phyloP scores from a whole-genome alignment of 208 protist species.

The Wallacemonas rigidus region DNA sequence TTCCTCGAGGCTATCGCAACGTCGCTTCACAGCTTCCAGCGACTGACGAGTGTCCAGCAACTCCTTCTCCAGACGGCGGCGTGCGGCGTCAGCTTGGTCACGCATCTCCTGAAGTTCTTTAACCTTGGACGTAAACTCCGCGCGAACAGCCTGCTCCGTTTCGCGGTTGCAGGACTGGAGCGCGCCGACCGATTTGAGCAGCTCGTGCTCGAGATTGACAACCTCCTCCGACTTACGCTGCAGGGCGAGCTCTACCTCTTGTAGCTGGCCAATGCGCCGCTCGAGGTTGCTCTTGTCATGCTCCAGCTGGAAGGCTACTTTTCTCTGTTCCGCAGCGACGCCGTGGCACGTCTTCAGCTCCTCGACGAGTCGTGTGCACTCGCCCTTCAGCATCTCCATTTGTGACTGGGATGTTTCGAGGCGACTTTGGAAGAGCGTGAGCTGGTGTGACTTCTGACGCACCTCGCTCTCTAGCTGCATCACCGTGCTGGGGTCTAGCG shows the following conservation, averaged over 20 bases:
- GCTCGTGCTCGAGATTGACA: slow-evolving; percentile 55
- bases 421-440: slow-evolving; percentile 61
- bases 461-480: slow-evolving; percentile 58
- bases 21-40: slow-evolving; percentile 47
- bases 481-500: slow-evolving; percentile 37
- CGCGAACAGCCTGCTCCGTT: slow-evolving; percentile 75
- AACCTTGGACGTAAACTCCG: slow-evolving; percentile 70
- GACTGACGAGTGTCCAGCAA: slow-evolving; percentile 53
- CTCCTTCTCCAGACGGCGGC: slow-evolving; percentile 57
- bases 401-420: slow-evolving; percentile 67
- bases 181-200: slow-evolving; percentile 59
- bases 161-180: slow-evolving; percentile 81
- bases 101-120: slow-evolving; percentile 71
- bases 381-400: slow-evolving; percentile 64
- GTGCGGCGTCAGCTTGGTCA: slow-evolving; percentile 61
- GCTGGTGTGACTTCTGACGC: slow-evolving; percentile 51
- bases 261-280: slow-evolving; percentile 41
- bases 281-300: slow-evolving; percentile 62
- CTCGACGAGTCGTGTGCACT: slow-evolving; percentile 71
- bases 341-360: slow-evolving; percentile 54
- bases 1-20: slow-evolving; percentile 38
- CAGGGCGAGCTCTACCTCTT: slow-evolving; percentile 60
- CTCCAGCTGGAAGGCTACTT: slow-evolving; percentile 60
- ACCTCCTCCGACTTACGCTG: slow-evolving; percentile 65
- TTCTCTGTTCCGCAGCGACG: slow-evolving; percentile 48